phyloP scores from a whole-genome alignment of 2,329 filamentous ascomycete species.

The Aspergillus sp. region DNA sequence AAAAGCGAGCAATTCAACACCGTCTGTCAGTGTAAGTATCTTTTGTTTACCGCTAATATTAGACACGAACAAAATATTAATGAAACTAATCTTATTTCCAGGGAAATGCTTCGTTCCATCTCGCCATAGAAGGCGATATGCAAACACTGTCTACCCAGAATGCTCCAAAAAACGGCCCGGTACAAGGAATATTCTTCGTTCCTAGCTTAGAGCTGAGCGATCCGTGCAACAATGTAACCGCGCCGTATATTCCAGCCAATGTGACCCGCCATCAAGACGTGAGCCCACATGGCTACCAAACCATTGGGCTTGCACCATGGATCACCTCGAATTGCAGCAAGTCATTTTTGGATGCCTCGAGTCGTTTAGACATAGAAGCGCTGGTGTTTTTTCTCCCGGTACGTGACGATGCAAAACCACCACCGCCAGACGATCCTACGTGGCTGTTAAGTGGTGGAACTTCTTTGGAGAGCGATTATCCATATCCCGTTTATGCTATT shows the following conservation, averaged over 20 bases:
- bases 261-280: conserved; percentile 73
- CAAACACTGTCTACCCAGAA: conserved; percentile 74
- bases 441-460: conserved; percentile 72
- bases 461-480: conserved; percentile 69
- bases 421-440: conserved; percentile 59
- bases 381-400: conserved; percentile 58
- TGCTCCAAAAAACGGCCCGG: conserved; percentile 59
- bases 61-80: not conserved
- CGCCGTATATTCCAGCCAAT: conserved; percentile 69
- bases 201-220: conserved; percentile 63
- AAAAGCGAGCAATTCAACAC: conserved; percentile 30
- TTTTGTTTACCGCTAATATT: not conserved
- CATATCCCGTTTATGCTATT: conserved; percentile 81
- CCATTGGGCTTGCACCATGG: conserved; percentile 87
- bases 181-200: conserved; percentile 82
- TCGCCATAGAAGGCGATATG: conserved; percentile 56
- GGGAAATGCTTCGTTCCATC: conserved; percentile 35
- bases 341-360: conserved; percentile 65
- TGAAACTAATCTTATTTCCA: conserved; percentile 11
- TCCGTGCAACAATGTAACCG: conserved; percentile 63
- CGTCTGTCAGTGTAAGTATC: conserved; percentile 38
- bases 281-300: conserved; percentile 63
- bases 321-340: conserved; percentile 70
- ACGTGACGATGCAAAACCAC: conserved; percentile 57
- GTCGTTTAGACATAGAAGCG: conserved; percentile 61